These are phyloP conservation scores for Cicer pinnatifidum DNA, from an alignment of 306 rosid species.

Conservation along the genomic window DNA sequence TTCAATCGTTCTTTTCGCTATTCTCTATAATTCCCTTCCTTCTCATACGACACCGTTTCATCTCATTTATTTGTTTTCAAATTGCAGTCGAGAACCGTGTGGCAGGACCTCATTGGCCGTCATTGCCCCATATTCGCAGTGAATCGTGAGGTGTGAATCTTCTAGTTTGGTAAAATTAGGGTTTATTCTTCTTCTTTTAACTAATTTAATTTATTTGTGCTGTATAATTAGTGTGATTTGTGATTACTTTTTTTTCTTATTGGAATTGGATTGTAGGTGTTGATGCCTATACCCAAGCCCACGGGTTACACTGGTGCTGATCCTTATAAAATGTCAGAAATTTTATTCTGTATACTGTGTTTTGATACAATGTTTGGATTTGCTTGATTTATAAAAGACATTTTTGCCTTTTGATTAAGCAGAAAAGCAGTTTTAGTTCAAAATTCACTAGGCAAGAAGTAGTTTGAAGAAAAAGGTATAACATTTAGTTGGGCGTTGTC, in stretches of 20 bases:
- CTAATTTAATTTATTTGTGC: background rate
- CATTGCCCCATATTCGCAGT: slow-evolving; percentile 91
- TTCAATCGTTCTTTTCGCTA: background rate
- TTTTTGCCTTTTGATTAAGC: background rate
- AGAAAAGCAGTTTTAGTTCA: background rate
- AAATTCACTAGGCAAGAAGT: background rate
- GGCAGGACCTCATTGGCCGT: slow-evolving; percentile 92
- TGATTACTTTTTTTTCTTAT: background rate
- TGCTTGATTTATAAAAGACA: background rate
- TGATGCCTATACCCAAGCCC: slow-evolving; percentile 83
- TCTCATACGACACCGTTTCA: slow-evolving; percentile 30
- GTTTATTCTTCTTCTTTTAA: background rate
- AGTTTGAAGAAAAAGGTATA: background rate
- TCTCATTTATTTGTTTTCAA: background rate
- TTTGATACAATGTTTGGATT: slow-evolving; percentile 1
- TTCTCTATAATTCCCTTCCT: background rate
- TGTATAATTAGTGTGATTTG: background rate
- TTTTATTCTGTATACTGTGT: background rate
- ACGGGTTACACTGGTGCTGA: slow-evolving; percentile 91
- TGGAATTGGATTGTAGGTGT: slow-evolving; percentile 56
- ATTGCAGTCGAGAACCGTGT: slow-evolving; percentile 82
- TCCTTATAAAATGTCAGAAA: slow-evolving; percentile 78
- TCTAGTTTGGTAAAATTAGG: slow-evolving; percentile 40
- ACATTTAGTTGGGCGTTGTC: too few species aligned
- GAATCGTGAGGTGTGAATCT: slow-evolving; percentile 81